phyloP scores from a whole-genome alignment of 2,329 filamentous ascomycete species.

The Pseudogymnoascus sp. region DNA sequence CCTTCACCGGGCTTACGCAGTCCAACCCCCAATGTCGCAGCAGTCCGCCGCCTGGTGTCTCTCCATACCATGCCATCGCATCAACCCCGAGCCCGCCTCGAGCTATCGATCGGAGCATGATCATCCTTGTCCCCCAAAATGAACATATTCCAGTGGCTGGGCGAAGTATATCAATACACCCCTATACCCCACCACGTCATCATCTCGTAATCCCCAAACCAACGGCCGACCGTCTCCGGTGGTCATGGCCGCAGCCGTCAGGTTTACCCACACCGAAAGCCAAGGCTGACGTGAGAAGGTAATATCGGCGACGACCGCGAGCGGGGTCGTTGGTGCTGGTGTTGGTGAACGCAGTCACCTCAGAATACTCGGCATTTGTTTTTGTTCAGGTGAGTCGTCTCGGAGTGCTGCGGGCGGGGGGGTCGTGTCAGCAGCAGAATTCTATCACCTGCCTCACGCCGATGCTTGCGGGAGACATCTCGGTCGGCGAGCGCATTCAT shows the following conservation, averaged over 20 bases:
- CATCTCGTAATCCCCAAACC: background rate
- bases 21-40: background rate
- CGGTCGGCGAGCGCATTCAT: background rate
- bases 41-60: too few species aligned
- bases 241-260: background rate
- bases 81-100: too few species aligned
- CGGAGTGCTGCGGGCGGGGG: background rate
- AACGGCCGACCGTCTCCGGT: background rate
- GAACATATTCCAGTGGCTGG: background rate
- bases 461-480: background rate
- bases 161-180: background rate
- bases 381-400: background rate
- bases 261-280: background rate
- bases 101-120: background rate
- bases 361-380: too few species aligned
- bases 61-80: too few species aligned
- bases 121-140: too few species aligned
- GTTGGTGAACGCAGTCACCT: too few species aligned
- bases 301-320: background rate
- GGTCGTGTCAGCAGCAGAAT: too few species aligned
- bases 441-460: background rate
- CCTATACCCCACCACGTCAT: background rate
- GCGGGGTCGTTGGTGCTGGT: background rate
- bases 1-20: background rate
- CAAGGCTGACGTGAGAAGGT: background rate